These are phyloP conservation scores for Picea mariana DNA, from an alignment of 83 land plant genomes.

Conservation along the genomic window DNA sequence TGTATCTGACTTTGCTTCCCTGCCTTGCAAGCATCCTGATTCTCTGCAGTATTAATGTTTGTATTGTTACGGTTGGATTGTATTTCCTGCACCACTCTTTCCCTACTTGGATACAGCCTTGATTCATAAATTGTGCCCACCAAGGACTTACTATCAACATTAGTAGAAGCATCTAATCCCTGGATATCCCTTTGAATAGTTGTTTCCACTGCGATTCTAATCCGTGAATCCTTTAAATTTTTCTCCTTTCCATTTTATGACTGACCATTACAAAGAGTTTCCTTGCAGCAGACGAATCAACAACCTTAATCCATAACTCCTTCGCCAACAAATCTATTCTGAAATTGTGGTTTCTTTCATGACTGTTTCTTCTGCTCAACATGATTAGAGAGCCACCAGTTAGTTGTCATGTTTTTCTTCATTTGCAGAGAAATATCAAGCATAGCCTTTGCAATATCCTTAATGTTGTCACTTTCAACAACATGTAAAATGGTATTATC, in stretches of 20 bases:
- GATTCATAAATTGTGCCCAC: too few relatives aligned
- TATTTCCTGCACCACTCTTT: too few relatives aligned
- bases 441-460: neutral
- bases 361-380: neutral
- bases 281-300: slow-evolving; percentile 22
- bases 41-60: too few relatives aligned
- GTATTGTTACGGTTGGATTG: too few relatives aligned
- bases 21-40: too few relatives aligned
- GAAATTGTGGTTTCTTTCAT: neutral
- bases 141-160: neutral
- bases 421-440: slow-evolving; percentile 22
- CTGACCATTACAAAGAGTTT: slow-evolving; percentile 1
- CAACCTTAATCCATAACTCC: slow-evolving; percentile 5
- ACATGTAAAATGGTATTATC: too few relatives aligned
- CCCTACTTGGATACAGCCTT: too few relatives aligned
- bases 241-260: neutral
- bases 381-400: slow-evolving; percentile 21
- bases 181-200: neutral
- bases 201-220: neutral
- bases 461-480: too few relatives aligned
- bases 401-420: slow-evolving; percentile 13
- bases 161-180: neutral
- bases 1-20: too few relatives aligned
- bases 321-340: slow-evolving; percentile 14
- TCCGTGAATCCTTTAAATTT: neutral